A percentile compares a stretch with the other conserved stretches of the same genome.
Conservation (phyloP, 345 rosid genomes). For the Citrus unshiu region DNA sequence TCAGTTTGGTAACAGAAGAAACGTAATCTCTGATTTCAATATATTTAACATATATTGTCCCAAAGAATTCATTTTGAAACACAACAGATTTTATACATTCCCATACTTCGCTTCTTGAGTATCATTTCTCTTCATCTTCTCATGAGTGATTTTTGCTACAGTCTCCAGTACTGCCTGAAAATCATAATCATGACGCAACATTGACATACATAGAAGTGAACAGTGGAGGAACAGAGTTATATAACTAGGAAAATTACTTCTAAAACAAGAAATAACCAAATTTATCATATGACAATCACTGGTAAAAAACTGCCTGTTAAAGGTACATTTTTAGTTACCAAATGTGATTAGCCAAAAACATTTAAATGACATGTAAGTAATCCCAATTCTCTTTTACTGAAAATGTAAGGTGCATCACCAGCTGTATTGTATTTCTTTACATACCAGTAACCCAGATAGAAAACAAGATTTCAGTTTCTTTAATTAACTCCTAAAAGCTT, state of each 20-base stretch:
- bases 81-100: constrained; percentile 6
- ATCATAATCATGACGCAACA: constrained; percentile 20
- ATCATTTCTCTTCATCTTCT: constrained; percentile 78
- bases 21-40: not conserved
- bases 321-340: not conserved
- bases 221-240: not conserved
- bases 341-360: not conserved
- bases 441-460: not conserved
- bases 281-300: not conserved
- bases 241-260: not conserved
- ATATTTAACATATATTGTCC: not conserved
- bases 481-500: not conserved
- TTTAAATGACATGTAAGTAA: not conserved
- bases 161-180: constrained; percentile 90
- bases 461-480: not conserved
- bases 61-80: constrained; percentile 4
- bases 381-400: too few species aligned
- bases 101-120: constrained; percentile 69
- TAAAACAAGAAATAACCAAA: not conserved
- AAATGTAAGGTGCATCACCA: not conserved
- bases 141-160: constrained; percentile 90
- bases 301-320: not conserved
- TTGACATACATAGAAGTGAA: constrained; percentile 7
- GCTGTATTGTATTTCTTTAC: not conserved
- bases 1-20: not conserved